Evolutionary conservation across 2,329 filamentous ascomycete species (phyloP), one percentile per base, ranked within the genome.

Genomic region (Plenodomus tracheiphilus): DNA sequence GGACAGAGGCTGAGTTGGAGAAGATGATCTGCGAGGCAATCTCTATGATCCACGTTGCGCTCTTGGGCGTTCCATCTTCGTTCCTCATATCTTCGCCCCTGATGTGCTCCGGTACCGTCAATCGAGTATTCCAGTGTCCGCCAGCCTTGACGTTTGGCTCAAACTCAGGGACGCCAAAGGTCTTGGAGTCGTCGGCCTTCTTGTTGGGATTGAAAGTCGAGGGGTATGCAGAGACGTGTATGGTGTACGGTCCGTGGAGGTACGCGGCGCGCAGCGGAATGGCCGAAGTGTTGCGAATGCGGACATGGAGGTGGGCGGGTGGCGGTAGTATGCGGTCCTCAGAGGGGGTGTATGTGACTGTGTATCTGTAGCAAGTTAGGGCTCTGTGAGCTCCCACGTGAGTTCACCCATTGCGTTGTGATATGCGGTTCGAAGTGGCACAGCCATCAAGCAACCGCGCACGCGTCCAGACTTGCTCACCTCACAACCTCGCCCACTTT

Each of bases 81-180:
- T 56, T 61, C 36, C 45, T 53, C 36, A 41, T 42, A n/a, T 56
- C 49, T 36, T 62, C 58, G 7, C 71, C 75, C 40, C 89, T 81
- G 51, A 94, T 87, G 54, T 86, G 78, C 46, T 93, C 87, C 0
- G 93, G 93, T 0, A 99, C 86, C 4, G 84, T 79, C 56, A 99
- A 81, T 65, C 86, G 84, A 49, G 90, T 88, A 62, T 85, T 84
- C 88, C 92, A 99, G 39, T 82, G 85, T 6, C 91, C 92, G 22
- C 92, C 94, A 8, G 94, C 92, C 78, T 97, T 97, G 68, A 99
- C 82, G 78, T 96, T 93, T 39, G 94, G 93, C 74, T 99, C 94
- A 66, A 94, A 99, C 63, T 96, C 89, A 15, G 94, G 94, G 1
- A 87, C 81, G 39, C 89, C 90, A 75, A 91, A 86, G 43, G 80